Evolutionary conservation across 2,329 filamentous ascomycete species (phyloP), one percentile per base, ranked within the genome.

Genomic region (Ramularia endophylla): DNA sequence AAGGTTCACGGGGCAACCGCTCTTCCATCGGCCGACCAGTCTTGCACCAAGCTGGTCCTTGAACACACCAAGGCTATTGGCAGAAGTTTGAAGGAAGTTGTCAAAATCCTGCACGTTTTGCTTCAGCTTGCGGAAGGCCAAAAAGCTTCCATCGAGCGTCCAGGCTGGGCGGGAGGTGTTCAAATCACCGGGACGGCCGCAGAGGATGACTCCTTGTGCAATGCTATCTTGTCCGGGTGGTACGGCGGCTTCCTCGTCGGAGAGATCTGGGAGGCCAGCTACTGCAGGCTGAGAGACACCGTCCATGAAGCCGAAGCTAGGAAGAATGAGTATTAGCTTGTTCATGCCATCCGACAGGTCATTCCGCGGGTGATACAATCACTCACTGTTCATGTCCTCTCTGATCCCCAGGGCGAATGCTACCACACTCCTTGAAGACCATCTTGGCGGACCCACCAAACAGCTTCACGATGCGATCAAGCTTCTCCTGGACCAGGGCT

Each of bases 31-130:
- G 4, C 68, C 69, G 31, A 70, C 59, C 7, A 72, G 45, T 13
- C 65, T 60, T 15, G 69, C 65, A 2, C 64, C 68, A 6, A 72
- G 60, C 18, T 68, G 60, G 27, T 66, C 61, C 15, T 59, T 47
- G 43, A 38, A 50, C 25, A 47, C 55, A n/a, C 45, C 59, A 28
- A 50, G 40, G 31, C 41, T 17, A 3, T 58, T 58, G 3, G 59
- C 57, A 18, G 63, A 60, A 2, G 57, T 48, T 16, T 65, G 53
- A 11, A 69, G 41, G 48, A 67, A 69, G 5, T 58, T 55, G 38
- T 71, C 52, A 35, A 69, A 72, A 33, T 70, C 69, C 1, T 65
- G 67, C 5, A 71, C 68, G 4, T 67, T 60, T 44, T 72, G 68
- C 38, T 64, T 56, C 3, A 71, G 58, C 33, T 70, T 65, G 9